These are phyloP conservation scores for Penicillium paneum DNA, from an alignment of 2,329 filamentous ascomycete genomes.

Conservation along the genomic window DNA sequence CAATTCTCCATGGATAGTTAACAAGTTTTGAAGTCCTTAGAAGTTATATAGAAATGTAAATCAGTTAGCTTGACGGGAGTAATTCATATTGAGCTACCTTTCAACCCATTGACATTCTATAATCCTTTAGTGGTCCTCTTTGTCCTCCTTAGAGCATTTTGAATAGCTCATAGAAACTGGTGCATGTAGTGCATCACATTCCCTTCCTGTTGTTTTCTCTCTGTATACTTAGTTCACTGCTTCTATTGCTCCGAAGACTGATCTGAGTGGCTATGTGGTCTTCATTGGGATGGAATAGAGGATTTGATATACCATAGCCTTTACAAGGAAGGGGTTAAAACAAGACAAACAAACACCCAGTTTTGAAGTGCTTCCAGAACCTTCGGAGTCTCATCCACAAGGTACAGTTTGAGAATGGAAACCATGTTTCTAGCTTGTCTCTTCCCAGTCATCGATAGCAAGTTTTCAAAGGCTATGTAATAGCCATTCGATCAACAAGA, in stretches of 20 bases:
- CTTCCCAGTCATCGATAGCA: not conserved
- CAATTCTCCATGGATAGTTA: too few species aligned
- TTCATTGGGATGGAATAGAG: not conserved
- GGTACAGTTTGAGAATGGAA: not conserved
- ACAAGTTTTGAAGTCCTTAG: too few species aligned
- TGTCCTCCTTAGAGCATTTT: not conserved
- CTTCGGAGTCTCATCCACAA: too few species aligned
- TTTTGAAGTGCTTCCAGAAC: not conserved
- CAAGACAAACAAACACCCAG: not conserved
- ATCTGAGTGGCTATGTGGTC: too few species aligned
- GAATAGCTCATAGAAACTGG: too few species aligned
- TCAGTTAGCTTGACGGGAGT: not conserved
- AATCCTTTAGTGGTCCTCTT: not conserved
- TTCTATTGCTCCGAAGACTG: not conserved
- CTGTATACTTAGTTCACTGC: not conserved
- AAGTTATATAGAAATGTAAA: not conserved
- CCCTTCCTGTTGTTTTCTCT: not conserved
- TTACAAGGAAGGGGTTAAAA: not conserved
- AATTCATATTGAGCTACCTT: not conserved
- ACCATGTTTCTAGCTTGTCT: not conserved
- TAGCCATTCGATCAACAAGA: not conserved
- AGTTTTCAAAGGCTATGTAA: not conserved
- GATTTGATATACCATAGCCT: not conserved
- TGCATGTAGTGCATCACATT: not conserved
- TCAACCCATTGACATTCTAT: not conserved